Evolutionary conservation across 805 yeast species (phyloP).

Genomic region (Diddensiella caesifluorescens): DNA sequence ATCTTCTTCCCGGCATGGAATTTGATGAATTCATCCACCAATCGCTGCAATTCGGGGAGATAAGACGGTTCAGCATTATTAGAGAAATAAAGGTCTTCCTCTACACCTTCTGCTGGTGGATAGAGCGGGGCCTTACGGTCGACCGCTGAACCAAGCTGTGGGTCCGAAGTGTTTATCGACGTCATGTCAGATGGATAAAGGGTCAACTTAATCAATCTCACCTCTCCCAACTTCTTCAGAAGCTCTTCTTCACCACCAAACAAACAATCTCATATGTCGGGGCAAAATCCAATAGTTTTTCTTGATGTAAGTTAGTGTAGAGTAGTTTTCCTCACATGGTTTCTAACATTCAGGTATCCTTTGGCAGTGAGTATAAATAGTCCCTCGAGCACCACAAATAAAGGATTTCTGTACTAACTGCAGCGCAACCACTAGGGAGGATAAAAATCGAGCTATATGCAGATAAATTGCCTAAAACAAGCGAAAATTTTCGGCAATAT

Average conservation of each 20-base stretch:
- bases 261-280: neutral
- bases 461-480: constrained; percentile 39
- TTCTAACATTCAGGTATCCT: no score
- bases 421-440: constrained; percentile 36
- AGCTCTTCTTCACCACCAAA: neutral
- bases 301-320: constrained; percentile 36
- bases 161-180: constrained; percentile 52
- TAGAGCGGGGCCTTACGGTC: constrained; percentile 71
- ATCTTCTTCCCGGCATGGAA: constrained; percentile 50
- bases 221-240: no score
- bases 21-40: constrained; percentile 57
- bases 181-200: neutral
- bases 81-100: constrained; percentile 72
- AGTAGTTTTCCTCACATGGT: no score
- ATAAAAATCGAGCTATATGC: constrained; percentile 42
- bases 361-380: no score
- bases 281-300: constrained; percentile 36
- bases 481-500: constrained; percentile 48
- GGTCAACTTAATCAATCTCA: no score
- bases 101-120: constrained; percentile 64
- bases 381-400: no score
- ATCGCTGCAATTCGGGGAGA: constrained; percentile 52
- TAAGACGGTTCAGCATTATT: constrained; percentile 71
- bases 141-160: constrained; percentile 67
- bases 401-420: no score